Evolutionary conservation across 768 basidiomycete species (phyloP), one percentile per base, ranked within the genome.

Genomic region (Russula earlei): DNA sequence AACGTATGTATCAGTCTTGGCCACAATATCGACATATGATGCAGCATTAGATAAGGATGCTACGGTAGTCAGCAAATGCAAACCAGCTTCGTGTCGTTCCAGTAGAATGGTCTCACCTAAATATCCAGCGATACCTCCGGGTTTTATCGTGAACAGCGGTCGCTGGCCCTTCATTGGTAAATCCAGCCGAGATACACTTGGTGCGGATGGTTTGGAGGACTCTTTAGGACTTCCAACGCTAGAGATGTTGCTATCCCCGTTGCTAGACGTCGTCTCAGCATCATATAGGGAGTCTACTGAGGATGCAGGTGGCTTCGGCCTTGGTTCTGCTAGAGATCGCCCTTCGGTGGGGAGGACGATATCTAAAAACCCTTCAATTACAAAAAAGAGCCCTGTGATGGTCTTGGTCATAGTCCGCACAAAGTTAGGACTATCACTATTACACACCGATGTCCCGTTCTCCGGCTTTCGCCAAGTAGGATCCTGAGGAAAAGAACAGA

Each of bases 1-100:
- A 60, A 98, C 96, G 64, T 95, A 99, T n/a, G 86, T 87, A 66
- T 99, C 95, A 0, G 94, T 98, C 74, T 97, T 98, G 5, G 96
- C 93, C 61, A 78, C 85, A 67, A 99, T 96, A 67, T 95, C 91
- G 42, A 98, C 94, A 66, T 98, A 99, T 2, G 92, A 95, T 5
- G 92, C 84, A 25, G 87, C 92, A 52, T 85, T 87, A 62, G 90
- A 91, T 4, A 98, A 77, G 0, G 93, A 92, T 17, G 94, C 90
- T 91, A 52, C 4, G 12, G 19, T 1, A 19, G n/a, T 47, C 43
- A 24, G n/a, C n/a, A n/a, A 22, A 17, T n/a, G 41, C 36, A 43
- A 41, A 43, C n/a, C 17, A 29, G n/a, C 41, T 17, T 37, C 17
- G 8, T 34, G 24, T 25, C 12, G 15, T 29, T 22, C 46, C 19